phyloP scores from a whole-genome alignment of 371 early-diverging fungal species.

The Mortierella sp. region DNA sequence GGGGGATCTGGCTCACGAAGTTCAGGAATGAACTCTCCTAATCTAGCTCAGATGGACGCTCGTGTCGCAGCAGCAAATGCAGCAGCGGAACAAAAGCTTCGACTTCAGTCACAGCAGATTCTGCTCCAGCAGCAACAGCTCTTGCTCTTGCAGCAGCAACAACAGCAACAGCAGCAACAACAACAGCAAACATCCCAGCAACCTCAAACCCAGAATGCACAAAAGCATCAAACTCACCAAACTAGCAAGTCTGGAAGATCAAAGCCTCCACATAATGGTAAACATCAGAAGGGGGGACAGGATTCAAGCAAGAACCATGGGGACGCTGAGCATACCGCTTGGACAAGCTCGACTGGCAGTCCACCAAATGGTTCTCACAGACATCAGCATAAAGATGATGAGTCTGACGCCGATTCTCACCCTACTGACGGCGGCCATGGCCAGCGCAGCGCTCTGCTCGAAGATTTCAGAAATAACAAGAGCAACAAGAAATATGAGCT shows the following conservation, averaged over 20 bases:
- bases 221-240: conserved; percentile 26
- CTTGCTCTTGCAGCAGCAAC: conserved; percentile 66
- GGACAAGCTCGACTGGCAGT: conserved; percentile 41
- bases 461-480: conserved; percentile 96
- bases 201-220: conserved; percentile 21
- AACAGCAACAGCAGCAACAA: conserved; percentile 59
- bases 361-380: conserved; percentile 39
- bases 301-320: conserved; percentile 16
- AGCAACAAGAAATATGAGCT: conserved; percentile 88
- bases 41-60: conserved; percentile 25
- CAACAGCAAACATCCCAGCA: conserved; percentile 62
- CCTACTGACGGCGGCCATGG: conserved; percentile 59
- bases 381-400: conserved; percentile 33
- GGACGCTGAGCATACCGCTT: conserved; percentile 34
- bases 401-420: conserved; percentile 29
- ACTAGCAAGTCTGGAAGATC: conserved; percentile 41
- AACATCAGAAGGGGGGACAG: conserved; percentile 31
- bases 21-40: conserved; percentile 43
- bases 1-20: conserved; percentile 14
- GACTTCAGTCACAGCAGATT: conserved; percentile 68
- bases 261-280: conserved; percentile 36
- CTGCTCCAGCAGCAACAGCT: conserved; percentile 67
- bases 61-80: conserved; percentile 50
- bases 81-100: conserved; percentile 65
- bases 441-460: conserved; percentile 86